phyloP scores from a whole-genome alignment of 805 yeast genomes.

The Starmerella stellata region DNA sequence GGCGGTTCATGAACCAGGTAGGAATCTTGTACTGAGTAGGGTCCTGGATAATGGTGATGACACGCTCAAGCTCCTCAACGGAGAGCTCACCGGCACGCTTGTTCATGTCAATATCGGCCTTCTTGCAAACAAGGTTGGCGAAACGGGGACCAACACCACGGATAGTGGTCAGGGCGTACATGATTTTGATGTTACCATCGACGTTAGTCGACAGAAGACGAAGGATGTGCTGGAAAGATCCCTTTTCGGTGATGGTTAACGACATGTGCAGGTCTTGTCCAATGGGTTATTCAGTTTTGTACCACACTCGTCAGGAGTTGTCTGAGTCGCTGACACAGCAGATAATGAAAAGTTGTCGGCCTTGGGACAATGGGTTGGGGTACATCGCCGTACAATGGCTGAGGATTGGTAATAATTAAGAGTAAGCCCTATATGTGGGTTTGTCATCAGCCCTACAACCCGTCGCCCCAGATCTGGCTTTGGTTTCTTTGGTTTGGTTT shows the following conservation, averaged over 20 bases:
- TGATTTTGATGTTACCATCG: slow-evolving; percentile 99
- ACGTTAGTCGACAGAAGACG: slow-evolving; percentile 99
- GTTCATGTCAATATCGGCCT: slow-evolving; percentile 95
- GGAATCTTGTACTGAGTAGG: slow-evolving; percentile 99
- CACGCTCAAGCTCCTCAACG: slow-evolving; percentile 99
- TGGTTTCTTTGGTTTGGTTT: no score
- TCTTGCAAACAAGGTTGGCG: slow-evolving; percentile 99
- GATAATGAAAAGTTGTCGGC: background rate
- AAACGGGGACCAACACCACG: slow-evolving; percentile 99
- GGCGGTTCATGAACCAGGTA: slow-evolving; percentile 99
- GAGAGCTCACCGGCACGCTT: slow-evolving; percentile 99
- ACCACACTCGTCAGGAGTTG: background rate
- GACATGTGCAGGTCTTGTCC: slow-evolving; percentile 48
- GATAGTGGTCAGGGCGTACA: slow-evolving; percentile 99
- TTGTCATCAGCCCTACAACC: no score
- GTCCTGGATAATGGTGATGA: slow-evolving; percentile 99
- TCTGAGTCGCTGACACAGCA: background rate
- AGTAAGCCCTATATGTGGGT: no score
- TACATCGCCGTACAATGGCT: no score
- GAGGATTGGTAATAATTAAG: no score
- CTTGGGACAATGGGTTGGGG: no score
- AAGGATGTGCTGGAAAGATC: slow-evolving; percentile 99
- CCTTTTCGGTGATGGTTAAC: slow-evolving; percentile 96
- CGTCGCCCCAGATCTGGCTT: no score
- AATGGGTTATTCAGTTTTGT: slow-evolving; percentile 28